Base-by-base conservation (phyloP, 768 basidiomycete species). In the Mycena kentingensis region DNA sequence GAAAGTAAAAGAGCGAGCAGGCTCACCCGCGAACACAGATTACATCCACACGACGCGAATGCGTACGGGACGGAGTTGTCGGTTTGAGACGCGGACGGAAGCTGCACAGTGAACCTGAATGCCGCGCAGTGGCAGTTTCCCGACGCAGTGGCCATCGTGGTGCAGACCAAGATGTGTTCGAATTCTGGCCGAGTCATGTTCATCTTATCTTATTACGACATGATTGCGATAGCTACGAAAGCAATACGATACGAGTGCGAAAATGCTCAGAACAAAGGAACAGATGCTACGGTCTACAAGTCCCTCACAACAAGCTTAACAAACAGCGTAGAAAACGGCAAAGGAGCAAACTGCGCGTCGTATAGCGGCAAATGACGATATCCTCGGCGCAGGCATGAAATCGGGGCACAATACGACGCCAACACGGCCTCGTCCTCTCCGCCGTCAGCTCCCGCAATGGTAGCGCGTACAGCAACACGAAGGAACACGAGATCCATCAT, bases 311-410 rank as follows among this genome's bases (percentile, higher is more conserved):
- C 70, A 39, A 87, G 80, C 49, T 80, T 72, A 18, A 96, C 85
- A 63, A 98, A 97, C 16, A 98, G 75, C n/a, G 94, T 94, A 21
- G 94, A 92, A 70, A 95, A 98, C 42, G 98, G 74, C 63, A 87
- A 90, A 63, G 93, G 92, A 34, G 89, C 87, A 37, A 92, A 81
- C 65, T 94, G 87, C 2, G 81, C 72, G 68, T 98, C 96, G 62
- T 93, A 90, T 29, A 98, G 72, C 1, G 96, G 93, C 5, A 98
- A 68, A 70, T 98, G 90, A 8, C 92, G 85, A 66, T 87, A 98
- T 2, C 96, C 95, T 91, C 77, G 77, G 57, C 84, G 82, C 56
- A 92, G 70, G 66, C 83, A 83, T 10, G 84, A 85, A 21, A 98
- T 67, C 18, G 85, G 80, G 25, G 79, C 74, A 60, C 88, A 91